These are phyloP conservation scores for Gynostemma pentaphyllum DNA, from an alignment of 306 rosid genomes.

Conservation along the genomic window DNA sequence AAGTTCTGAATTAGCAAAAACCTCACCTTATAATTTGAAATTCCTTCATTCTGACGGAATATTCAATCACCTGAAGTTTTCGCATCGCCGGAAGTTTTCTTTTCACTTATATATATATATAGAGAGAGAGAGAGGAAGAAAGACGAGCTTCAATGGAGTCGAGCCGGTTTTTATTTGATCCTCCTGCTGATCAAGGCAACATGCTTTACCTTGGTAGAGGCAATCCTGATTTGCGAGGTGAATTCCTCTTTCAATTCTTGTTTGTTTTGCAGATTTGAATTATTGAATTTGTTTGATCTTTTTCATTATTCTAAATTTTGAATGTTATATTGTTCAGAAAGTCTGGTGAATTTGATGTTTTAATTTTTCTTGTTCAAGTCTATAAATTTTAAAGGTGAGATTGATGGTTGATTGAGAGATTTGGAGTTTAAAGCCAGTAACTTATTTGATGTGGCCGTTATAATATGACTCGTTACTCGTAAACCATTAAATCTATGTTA, in stretches of 20 bases:
- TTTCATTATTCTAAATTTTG: too few species aligned
- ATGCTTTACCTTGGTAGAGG: slow-evolving; percentile 67
- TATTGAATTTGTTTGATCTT: not conserved
- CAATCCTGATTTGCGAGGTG: slow-evolving; percentile 59
- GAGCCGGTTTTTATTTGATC: slow-evolving; percentile 49
- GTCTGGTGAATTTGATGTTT: not conserved
- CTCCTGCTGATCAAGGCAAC: slow-evolving; percentile 35
- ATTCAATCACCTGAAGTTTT: too few species aligned
- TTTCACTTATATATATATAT: too few species aligned
- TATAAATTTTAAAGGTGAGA: too few species aligned
- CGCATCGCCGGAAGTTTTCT: not conserved
- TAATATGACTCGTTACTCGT: too few species aligned
- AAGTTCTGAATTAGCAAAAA: not conserved
- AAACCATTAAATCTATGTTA: too few species aligned
- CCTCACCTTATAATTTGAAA: not conserved
- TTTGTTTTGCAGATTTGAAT: not conserved
- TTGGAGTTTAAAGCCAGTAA: too few species aligned
- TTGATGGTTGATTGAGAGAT: too few species aligned
- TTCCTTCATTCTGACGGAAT: not conserved
- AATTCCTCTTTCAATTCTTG: not conserved
- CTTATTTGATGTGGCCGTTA: too few species aligned
- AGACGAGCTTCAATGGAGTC: not conserved
- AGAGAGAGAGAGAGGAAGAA: too few species aligned
- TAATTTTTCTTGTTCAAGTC: too few species aligned
- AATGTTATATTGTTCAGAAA: too few species aligned